Evolutionary conservation across 352 stramenopile species (phyloP).

Genomic region (Globisporangium canariense): DNA sequence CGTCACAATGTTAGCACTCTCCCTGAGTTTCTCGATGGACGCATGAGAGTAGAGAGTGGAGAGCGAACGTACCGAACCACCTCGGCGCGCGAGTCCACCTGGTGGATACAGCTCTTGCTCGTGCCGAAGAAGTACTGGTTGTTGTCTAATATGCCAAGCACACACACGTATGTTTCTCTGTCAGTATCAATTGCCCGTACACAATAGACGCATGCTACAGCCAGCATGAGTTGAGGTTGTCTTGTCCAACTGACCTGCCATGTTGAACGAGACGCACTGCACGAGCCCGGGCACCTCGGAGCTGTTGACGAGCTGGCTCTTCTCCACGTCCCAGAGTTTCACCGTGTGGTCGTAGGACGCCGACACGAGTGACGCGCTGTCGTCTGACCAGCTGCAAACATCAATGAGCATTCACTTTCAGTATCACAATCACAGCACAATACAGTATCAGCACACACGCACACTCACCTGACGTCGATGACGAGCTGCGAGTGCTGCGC

Average conservation of each 20-base stretch:
- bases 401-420: not conserved
- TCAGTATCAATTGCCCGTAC: not conserved
- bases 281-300: slow-evolving; percentile 75
- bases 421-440: not conserved
- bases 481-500: slow-evolving; percentile 78
- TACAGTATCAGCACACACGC: not conserved
- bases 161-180: not conserved
- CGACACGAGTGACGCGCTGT: slow-evolving; percentile 69
- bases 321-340: slow-evolving; percentile 86
- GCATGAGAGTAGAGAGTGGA: too few relatives aligned
- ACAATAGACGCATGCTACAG: too few relatives aligned
- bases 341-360: slow-evolving; percentile 87
- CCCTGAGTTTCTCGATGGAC: not conserved
- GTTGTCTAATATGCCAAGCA: slow-evolving; percentile 40
- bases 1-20: not conserved
- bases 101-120: slow-evolving; percentile 76
- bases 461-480: slow-evolving; percentile 62
- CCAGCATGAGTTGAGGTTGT: too few relatives aligned
- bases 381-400: slow-evolving; percentile 57
- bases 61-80: slow-evolving; percentile 19
- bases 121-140: slow-evolving; percentile 81
- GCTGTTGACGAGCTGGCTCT: slow-evolving; percentile 58
- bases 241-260: slow-evolving; percentile 35
- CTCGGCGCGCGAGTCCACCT: slow-evolving; percentile 65
- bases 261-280: slow-evolving; percentile 83